phyloP scores from a whole-genome alignment of 192 early-diverging fungal species.

The Spinellus fusiger region DNA sequence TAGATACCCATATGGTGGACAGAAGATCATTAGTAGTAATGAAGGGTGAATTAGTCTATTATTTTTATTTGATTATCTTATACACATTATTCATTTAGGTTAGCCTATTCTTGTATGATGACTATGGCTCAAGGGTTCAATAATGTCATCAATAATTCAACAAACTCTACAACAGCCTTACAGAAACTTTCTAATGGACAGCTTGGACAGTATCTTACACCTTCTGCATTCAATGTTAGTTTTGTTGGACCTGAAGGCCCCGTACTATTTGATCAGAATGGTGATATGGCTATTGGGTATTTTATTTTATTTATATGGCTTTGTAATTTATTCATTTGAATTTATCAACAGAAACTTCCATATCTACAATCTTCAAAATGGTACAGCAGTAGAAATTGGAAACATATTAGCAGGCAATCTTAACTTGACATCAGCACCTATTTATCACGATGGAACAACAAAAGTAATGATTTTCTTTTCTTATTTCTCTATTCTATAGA shows the following conservation, averaged over 20 bases:
- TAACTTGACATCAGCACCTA: constrained; percentile 32
- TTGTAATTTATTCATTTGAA: neutral
- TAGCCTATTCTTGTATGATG: constrained; percentile 52
- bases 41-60: constrained; percentile 38
- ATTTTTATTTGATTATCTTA: neutral
- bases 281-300: constrained; percentile 33
- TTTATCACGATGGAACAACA: constrained; percentile 44
- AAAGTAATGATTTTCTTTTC: constrained; percentile 9
- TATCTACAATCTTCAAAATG: constrained; percentile 40
- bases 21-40: constrained; percentile 36
- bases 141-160: constrained; percentile 30
- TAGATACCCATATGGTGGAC: constrained; percentile 40
- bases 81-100: neutral
- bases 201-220: constrained; percentile 31
- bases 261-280: constrained; percentile 40
- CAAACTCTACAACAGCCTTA: constrained; percentile 16
- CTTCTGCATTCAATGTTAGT: constrained; percentile 35
- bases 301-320: neutral
- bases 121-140: constrained; percentile 39
- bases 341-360: constrained; percentile 34
- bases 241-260: constrained; percentile 42
- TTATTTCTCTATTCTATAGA: neutral
- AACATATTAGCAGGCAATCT: constrained; percentile 33
- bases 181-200: constrained; percentile 24
- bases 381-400: constrained; percentile 28